Evolutionary conservation across 371 early-diverging fungal genomes (phyloP).

Genomic region (Mucor lusitanicus): DNA sequence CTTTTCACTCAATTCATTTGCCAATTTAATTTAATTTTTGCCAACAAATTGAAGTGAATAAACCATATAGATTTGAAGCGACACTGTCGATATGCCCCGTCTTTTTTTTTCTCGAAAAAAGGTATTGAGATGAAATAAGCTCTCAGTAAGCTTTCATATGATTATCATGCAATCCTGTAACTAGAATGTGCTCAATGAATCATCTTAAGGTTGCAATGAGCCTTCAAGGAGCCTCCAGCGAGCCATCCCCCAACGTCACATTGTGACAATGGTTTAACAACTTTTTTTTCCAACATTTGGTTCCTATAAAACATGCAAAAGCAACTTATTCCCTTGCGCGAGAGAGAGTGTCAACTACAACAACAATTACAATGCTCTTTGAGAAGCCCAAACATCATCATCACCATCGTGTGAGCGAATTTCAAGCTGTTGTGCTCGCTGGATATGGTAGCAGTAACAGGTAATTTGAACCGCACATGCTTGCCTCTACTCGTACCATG

Average conservation of each 20-base stretch:
- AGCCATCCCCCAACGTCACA: not conserved
- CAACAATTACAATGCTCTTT: constrained; percentile 34
- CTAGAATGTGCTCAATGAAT: no score
- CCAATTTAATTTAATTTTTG: no score
- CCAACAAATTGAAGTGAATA: no score
- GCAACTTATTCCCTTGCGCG: not conserved
- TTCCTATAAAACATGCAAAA: constrained; percentile 4
- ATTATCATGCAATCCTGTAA: no score
- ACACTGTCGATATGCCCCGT: no score
- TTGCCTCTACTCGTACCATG: not conserved
- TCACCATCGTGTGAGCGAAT: constrained; percentile 53
- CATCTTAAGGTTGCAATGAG: no score
- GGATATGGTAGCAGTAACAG: constrained; percentile 74
- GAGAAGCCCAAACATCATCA: constrained; percentile 48
- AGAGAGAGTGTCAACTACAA: not conserved
- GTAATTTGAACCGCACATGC: constrained; percentile 27
- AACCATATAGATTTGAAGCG: no score
- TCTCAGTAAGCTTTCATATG: no score
- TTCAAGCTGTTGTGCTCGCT: constrained; percentile 81
- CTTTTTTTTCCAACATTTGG: not conserved
- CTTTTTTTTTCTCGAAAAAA: no score
- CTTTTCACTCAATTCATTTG: no score
- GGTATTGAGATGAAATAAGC: no score
- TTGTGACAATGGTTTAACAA: constrained; percentile 5
- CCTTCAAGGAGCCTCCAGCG: not conserved